Conservation (phyloP, 148 eudicot genomes). For the Limonium bicolor region DNA sequence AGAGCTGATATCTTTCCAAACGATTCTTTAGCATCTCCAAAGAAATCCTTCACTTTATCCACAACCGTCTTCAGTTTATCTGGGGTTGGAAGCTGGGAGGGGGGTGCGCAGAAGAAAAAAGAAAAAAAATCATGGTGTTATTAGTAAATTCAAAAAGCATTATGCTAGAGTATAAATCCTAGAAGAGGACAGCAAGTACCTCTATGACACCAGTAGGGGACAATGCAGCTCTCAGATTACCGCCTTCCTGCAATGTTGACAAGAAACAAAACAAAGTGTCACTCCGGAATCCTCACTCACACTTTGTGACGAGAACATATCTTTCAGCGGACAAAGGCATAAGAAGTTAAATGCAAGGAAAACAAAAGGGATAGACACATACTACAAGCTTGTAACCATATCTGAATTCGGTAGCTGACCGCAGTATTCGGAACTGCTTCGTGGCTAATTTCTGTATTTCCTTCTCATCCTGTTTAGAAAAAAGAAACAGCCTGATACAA, state of each 20-base stretch:
- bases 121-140: not conserved
- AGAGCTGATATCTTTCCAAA: constrained; percentile 65
- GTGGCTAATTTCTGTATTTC: constrained; percentile 64
- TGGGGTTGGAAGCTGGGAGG: constrained; percentile 71
- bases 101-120: no score
- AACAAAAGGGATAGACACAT: constrained; percentile 19
- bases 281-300: no score
- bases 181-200: constrained; percentile 22
- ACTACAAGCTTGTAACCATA: constrained; percentile 95
- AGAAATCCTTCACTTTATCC: constrained; percentile 81
- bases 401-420: constrained; percentile 65
- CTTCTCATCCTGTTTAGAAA: constrained; percentile 68
- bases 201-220: constrained; percentile 55
- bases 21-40: constrained; percentile 85
- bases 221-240: constrained; percentile 58
- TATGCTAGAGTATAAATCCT: not conserved
- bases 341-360: not conserved
- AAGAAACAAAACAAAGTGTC: not conserved
- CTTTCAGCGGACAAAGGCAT: not conserved
- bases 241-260: constrained; percentile 47
- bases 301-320: not conserved
- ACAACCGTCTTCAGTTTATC: constrained; percentile 84
- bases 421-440: constrained; percentile 55
- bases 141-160: not conserved
- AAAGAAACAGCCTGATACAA: constrained; percentile 8